A percentile compares a stretch with the other conserved stretches of the same genome.
Evolutionary conservation across 2,329 filamentous ascomycete species (phyloP).

Genomic region (Claviceps capensis): DNA sequence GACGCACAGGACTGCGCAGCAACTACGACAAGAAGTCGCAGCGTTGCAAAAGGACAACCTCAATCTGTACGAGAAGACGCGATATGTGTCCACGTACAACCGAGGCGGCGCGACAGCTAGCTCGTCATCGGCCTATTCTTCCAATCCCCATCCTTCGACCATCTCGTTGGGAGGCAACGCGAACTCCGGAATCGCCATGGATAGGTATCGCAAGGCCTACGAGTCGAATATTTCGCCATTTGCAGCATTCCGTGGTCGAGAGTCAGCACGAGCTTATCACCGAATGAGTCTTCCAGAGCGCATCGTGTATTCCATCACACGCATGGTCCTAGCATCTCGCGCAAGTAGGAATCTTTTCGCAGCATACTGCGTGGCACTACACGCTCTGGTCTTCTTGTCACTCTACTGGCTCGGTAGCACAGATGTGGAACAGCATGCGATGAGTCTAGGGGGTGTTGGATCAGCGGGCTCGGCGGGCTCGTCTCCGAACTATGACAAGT

Average conservation of each 20-base stretch:
- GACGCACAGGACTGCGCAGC: constrained; percentile 66
- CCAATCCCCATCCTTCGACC: constrained; percentile 64
- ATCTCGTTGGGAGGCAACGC: constrained; percentile 43
- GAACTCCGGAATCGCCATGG: constrained; percentile 52
- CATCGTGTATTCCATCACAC: constrained; percentile 77
- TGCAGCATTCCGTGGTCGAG: constrained; percentile 85
- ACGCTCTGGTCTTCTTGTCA: constrained; percentile 75
- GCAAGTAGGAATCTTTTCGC: constrained; percentile 91
- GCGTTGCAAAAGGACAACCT: constrained; percentile 93
- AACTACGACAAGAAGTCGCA: constrained; percentile 78
- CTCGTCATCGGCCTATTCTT: constrained; percentile 50
- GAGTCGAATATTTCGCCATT: constrained; percentile 94
- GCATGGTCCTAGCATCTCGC: constrained; percentile 79
- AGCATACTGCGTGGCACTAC: constrained; percentile 76
- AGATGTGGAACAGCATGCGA: constrained; percentile 49
- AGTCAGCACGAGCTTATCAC: constrained; percentile 80
- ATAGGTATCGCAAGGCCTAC: constrained; percentile 83
- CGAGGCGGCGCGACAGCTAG: constrained; percentile 48
- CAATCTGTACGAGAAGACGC: constrained; percentile 91
- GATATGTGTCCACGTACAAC: constrained; percentile 90
- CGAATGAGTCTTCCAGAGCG: constrained; percentile 87
- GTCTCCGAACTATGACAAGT: constrained; percentile 33
- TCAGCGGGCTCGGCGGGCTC: constrained; percentile 22
- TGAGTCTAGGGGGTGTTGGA: constrained; percentile 35
- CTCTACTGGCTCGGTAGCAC: constrained; percentile 70